A percentile compares a stretch with the other conserved stretches of the same genome.
phyloP scores from a whole-genome alignment of 495 filamentous ascomycete species.

The Cairneyella variabilis region DNA sequence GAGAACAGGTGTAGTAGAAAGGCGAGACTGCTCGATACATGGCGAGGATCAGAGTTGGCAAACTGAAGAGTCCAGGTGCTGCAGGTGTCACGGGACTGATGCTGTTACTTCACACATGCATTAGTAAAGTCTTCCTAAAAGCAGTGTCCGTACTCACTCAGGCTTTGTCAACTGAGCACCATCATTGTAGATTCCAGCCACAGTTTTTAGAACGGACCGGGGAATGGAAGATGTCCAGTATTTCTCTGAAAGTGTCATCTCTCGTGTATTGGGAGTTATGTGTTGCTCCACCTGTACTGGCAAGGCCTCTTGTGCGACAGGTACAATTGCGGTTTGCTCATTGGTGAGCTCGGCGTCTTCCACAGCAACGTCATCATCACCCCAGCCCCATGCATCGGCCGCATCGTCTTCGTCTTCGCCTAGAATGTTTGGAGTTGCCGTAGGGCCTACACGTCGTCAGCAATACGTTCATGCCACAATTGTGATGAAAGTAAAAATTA shows the following conservation, averaged over 20 bases:
- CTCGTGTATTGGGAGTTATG: constrained; percentile 20
- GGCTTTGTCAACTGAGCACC: constrained; percentile 56
- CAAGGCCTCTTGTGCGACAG: background rate
- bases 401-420: constrained; percentile 27
- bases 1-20: constrained; percentile 65
- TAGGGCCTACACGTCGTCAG: no score
- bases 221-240: constrained; percentile 88
- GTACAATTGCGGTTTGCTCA: constrained; percentile 2
- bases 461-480: no score
- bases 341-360: background rate
- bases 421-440: no score
- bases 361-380: constrained; percentile 42
- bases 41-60: constrained; percentile 81
- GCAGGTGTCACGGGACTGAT: constrained; percentile 59
- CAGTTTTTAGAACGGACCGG: constrained; percentile 65
- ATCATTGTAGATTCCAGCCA: constrained; percentile 67
- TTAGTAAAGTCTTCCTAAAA: background rate
- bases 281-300: background rate
- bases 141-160: constrained; percentile 38
- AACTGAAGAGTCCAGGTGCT: constrained; percentile 67
- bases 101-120: constrained; percentile 26
- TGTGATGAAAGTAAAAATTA: no score
- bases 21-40: constrained; percentile 88
- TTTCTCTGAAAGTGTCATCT: constrained; percentile 76
- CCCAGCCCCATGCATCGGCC: constrained; percentile 59